phyloP scores from a whole-genome alignment of 169 alveolate species.

The Miamiensis avidus region DNA sequence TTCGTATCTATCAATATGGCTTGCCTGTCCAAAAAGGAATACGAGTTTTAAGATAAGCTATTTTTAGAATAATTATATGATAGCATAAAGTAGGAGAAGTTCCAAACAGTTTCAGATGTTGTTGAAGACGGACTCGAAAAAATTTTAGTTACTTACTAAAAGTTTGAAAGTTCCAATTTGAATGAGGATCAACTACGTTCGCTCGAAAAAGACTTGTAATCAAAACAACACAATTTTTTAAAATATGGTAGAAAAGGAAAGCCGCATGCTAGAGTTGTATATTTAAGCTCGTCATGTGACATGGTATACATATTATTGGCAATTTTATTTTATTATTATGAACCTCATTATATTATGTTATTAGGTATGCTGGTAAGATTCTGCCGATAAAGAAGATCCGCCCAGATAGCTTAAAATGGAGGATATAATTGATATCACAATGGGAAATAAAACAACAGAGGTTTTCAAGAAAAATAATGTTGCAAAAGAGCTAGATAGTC shows the following conservation, averaged over 20 bases:
- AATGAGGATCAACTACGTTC: not conserved
- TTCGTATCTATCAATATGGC: constrained; percentile 17
- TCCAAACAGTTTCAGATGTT: constrained; percentile 53
- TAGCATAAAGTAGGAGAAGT: constrained; percentile 39
- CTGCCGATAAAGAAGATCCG: constrained; percentile 12
- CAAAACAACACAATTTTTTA: constrained; percentile 39
- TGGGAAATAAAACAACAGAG: constrained; percentile 51
- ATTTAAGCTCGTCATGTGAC: constrained; percentile 44
- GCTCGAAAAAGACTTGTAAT: not conserved
- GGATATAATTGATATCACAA: constrained; percentile 48
- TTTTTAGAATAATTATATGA: constrained; percentile 48
- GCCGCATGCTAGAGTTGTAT: constrained; percentile 55
- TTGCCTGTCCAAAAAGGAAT: constrained; percentile 7
- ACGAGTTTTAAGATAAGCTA: not conserved
- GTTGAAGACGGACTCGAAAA: constrained; percentile 46
- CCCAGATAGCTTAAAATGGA: constrained; percentile 32
- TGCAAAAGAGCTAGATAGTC: constrained; percentile 56
- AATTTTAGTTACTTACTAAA: constrained; percentile 34
- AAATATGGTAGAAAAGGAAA: constrained; percentile 62
- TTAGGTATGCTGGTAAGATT: constrained; percentile 26
- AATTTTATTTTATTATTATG: no score
- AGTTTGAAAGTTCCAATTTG: not conserved
- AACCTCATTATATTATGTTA: no score
- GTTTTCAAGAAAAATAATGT: constrained; percentile 49
- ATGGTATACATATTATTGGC: no score